Percentiles rank a stretch among this genome's conserved stretches.
Evolutionary conservation across 73 alveolate species (phyloP).

Genomic region (Breviolum minutum): DNA sequence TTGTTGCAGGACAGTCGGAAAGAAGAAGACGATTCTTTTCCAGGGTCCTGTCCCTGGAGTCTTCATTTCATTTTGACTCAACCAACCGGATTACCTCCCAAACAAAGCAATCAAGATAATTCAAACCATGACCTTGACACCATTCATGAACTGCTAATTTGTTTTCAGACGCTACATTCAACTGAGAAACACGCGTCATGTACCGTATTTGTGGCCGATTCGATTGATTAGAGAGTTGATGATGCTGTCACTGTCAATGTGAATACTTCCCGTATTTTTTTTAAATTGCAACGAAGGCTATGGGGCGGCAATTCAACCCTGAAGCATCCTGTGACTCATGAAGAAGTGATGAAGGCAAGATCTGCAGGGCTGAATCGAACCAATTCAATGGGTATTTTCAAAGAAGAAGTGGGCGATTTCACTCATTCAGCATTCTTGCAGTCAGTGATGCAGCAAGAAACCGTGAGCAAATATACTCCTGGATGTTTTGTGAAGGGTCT

Average conservation of each 20-base stretch:
- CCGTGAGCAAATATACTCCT: background rate
- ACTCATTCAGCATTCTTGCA: background rate
- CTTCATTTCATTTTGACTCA: too few relatives aligned
- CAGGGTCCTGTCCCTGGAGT: too few relatives aligned
- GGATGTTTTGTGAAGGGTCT: background rate
- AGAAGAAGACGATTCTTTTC: too few relatives aligned
- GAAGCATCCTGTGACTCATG: background rate
- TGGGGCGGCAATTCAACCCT: background rate
- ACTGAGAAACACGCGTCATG: too few relatives aligned
- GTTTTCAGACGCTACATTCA: too few relatives aligned
- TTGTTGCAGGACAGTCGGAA: too few relatives aligned
- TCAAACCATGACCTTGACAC: too few relatives aligned
- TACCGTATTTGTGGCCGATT: too few relatives aligned
- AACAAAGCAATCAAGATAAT: background rate
- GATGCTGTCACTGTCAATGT: too few relatives aligned
- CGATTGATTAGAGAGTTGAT: background rate
- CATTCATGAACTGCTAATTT: too few relatives aligned
- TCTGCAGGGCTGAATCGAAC: background rate
- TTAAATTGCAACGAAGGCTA: background rate
- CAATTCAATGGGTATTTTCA: background rate
- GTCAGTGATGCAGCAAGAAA: background rate
- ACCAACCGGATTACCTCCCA: too few relatives aligned
- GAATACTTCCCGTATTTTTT: too few relatives aligned
- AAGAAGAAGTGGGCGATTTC: background rate
- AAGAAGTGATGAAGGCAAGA: background rate